phyloP scores from a whole-genome alignment of 192 early-diverging fungal genomes.

The Coemansia sp. region DNA sequence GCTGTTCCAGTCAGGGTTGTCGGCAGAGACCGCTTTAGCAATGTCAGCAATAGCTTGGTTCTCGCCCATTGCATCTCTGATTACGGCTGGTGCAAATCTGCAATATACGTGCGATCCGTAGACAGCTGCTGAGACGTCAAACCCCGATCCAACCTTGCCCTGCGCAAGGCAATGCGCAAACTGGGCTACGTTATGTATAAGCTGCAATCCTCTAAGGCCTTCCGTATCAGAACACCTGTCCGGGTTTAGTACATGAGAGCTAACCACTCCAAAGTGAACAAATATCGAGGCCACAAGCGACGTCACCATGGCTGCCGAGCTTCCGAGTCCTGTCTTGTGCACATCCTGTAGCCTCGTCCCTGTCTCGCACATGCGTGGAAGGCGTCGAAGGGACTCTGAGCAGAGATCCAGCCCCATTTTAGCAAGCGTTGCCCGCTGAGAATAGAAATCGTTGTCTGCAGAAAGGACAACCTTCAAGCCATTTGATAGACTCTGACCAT shows the following conservation, averaged over 20 bases:
- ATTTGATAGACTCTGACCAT: not conserved
- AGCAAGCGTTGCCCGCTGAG: slow-evolving; percentile 75
- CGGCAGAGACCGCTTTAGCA: slow-evolving; percentile 29
- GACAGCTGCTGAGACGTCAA: slow-evolving; percentile 91
- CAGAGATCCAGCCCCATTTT: slow-evolving; percentile 54
- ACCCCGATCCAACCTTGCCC: slow-evolving; percentile 96
- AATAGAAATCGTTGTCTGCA: slow-evolving; percentile 99
- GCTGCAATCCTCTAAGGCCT: slow-evolving; percentile 27
- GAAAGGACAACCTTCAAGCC: slow-evolving; percentile 75
- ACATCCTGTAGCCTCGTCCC: slow-evolving; percentile 66
- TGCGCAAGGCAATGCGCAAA: slow-evolving; percentile 95
- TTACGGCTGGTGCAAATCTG: slow-evolving; percentile 73
- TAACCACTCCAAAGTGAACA: slow-evolving; percentile 65
- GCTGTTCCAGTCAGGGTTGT: slow-evolving; percentile 66
- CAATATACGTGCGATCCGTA: slow-evolving; percentile 87
- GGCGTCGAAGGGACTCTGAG: slow-evolving; percentile 55
- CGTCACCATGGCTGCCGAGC: slow-evolving; percentile 94
- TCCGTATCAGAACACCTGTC: slow-evolving; percentile 4
- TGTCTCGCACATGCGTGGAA: slow-evolving; percentile 66
- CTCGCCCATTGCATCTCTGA: slow-evolving; percentile 58
- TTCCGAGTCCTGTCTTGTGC: slow-evolving; percentile 95
- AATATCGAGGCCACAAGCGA: slow-evolving; percentile 81
- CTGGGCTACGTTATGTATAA: slow-evolving; percentile 89
- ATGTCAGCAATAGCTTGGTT: slow-evolving; percentile 15
- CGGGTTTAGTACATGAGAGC: slow-evolving; percentile 11